Conservation (phyloP, 2,329 filamentous ascomycete genomes). For the Pseudogymnoascus sp. region DNA sequence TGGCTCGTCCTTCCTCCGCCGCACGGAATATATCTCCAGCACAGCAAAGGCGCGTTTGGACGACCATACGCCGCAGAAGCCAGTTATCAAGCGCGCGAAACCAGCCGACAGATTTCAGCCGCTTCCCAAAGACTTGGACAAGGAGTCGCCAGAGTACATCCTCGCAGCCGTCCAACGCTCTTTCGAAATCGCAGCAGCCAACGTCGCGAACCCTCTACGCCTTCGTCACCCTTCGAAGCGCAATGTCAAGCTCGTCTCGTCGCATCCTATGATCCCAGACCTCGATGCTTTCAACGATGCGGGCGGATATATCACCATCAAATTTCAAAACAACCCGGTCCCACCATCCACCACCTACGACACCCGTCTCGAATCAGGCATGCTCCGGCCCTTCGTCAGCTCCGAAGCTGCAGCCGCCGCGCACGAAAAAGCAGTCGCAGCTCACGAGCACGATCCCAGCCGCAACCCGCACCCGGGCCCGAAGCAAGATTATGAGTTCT, state of each 20-base stretch:
- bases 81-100: slow-evolving; percentile 31
- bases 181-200: slow-evolving; percentile 48
- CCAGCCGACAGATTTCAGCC: slow-evolving; percentile 41
- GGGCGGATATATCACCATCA: slow-evolving; percentile 62
- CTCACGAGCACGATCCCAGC: slow-evolving; percentile 49
- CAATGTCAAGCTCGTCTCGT: slow-evolving; percentile 50
- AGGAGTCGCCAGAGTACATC: slow-evolving; percentile 58
- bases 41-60: slow-evolving; percentile 43
- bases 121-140: slow-evolving; percentile 42
- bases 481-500: slow-evolving; percentile 60
- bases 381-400: slow-evolving; percentile 54
- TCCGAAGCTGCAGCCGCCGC: slow-evolving; percentile 47
- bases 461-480: slow-evolving; percentile 50
- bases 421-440: slow-evolving; percentile 42
- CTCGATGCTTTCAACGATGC: slow-evolving; percentile 62
- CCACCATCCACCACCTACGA: slow-evolving; percentile 47
- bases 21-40: slow-evolving; percentile 86
- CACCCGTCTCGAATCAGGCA: slow-evolving; percentile 50
- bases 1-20: slow-evolving; percentile 84
- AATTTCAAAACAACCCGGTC: slow-evolving; percentile 60
- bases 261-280: slow-evolving; percentile 56
- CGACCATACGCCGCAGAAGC: slow-evolving; percentile 35
- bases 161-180: slow-evolving; percentile 59
- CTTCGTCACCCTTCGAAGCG: slow-evolving; percentile 52
- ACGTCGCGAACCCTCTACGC: slow-evolving; percentile 46